Conservation (phyloP, 139 green algal genomes). For the Picochlorum sp. region DNA sequence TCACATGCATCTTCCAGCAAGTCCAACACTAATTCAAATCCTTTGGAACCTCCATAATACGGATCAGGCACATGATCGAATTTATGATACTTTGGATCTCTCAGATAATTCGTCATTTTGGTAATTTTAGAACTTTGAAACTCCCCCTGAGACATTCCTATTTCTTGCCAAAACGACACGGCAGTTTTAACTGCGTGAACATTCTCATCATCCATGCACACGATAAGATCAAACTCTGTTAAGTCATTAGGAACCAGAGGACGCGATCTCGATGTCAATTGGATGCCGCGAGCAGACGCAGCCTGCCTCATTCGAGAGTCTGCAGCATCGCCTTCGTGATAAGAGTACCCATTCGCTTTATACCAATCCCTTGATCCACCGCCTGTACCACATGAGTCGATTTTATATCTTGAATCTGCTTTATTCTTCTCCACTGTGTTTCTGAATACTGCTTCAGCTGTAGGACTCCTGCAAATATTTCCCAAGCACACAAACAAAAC, state of each 20-base stretch:
- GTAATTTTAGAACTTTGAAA: conserved; percentile 10
- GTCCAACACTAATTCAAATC: conserved; percentile 71
- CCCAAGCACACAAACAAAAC: conserved; percentile 80
- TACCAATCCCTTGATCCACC: conserved; percentile 48
- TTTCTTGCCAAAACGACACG: conserved; percentile 12
- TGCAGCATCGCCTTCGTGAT: conserved; percentile 72
- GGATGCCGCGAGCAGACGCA: conserved; percentile 53
- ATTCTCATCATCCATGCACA: conserved; percentile 86
- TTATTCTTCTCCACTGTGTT: conserved; percentile 58
- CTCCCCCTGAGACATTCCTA: conserved; percentile 9
- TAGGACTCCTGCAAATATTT: conserved; percentile 91
- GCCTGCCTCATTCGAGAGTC: conserved; percentile 73
- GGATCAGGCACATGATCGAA: conserved; percentile 71
- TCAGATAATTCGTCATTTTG: conserved; percentile 52
- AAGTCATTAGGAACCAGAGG: conserved; percentile 77
- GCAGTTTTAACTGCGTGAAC: conserved; percentile 35
- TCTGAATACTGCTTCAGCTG: conserved; percentile 84
- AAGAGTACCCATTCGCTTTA: conserved; percentile 40
- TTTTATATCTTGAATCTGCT: conserved; percentile 55
- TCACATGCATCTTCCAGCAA: conserved; percentile 74
- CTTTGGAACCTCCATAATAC: conserved; percentile 64
- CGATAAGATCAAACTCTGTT: conserved; percentile 68
- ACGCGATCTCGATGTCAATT: conserved; percentile 71
- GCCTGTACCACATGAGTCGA: conserved; percentile 91
- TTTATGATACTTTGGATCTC: conserved; percentile 9